Conservation (phyloP, 306 rosid genomes). For the Bauhinia variegata region DNA sequence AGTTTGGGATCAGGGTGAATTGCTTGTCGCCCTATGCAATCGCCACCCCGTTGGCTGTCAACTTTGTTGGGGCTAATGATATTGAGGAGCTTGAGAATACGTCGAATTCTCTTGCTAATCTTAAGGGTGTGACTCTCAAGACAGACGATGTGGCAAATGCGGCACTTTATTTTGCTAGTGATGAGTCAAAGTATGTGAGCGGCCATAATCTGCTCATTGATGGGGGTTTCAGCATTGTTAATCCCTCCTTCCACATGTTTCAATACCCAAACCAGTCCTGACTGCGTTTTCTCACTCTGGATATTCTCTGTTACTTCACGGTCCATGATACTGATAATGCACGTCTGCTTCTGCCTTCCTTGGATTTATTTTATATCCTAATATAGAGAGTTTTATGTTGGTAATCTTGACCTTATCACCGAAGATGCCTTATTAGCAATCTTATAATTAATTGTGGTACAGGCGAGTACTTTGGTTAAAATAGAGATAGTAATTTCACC, state of each 20-base stretch:
- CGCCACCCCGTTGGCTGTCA: conserved; percentile 62
- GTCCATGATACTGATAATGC: no score
- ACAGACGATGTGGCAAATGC: conserved; percentile 82
- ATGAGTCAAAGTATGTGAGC: conserved; percentile 73
- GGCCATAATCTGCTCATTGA: conserved; percentile 80
- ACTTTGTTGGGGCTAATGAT: conserved; percentile 45
- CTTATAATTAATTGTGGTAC: no score
- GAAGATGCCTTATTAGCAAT: no score
- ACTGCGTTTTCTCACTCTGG: background rate
- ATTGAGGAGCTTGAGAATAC: conserved; percentile 53
- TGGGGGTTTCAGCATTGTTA: conserved; percentile 70
- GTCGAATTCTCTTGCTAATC: conserved; percentile 49
- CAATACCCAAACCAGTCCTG: conserved; percentile 42
- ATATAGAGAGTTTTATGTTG: no score
- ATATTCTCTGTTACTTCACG: no score
- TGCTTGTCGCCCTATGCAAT: conserved; percentile 73
- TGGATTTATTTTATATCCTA: no score
- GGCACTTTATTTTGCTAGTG: conserved; percentile 72
- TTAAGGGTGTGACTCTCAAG: conserved; percentile 64
- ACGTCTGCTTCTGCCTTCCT: no score
- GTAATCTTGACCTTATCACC: no score
- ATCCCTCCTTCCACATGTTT: conserved; percentile 58
- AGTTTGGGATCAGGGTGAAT: conserved; percentile 80
- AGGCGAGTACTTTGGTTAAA: no score
- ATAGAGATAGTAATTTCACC: no score